phyloP scores from a whole-genome alignment of 2,329 filamentous ascomycete species.

The Pseudogymnoascus sp. region DNA sequence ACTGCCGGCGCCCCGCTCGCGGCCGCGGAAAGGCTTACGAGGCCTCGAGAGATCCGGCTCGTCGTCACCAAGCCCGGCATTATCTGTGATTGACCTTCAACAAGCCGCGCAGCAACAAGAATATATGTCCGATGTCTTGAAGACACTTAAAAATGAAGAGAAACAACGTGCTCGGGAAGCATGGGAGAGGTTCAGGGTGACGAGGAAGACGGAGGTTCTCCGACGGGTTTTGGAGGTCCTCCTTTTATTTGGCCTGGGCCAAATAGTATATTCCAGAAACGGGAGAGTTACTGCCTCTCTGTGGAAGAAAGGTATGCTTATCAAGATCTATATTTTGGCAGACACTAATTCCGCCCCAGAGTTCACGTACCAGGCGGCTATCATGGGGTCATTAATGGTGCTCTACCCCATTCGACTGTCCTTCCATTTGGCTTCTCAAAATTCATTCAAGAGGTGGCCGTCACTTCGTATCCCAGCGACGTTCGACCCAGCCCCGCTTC shows the following conservation, averaged over 20 bases:
- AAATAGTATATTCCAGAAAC: conserved; percentile 33
- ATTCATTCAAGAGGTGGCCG: conserved; percentile 20
- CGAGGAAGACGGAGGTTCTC: conserved; percentile 40
- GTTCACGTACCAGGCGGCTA: conserved; percentile 22
- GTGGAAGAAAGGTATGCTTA: conserved; percentile 45
- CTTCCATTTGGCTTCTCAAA: conserved; percentile 31
- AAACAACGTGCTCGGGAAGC: conserved; percentile 20
- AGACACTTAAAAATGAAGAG: conserved; percentile 8
- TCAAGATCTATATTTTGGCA: not conserved
- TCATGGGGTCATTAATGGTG: conserved; percentile 34
- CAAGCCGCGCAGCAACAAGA: conserved; percentile 24
- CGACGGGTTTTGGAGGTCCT: conserved; percentile 45
- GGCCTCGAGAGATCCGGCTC: conserved; percentile 49
- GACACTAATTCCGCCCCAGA: conserved; percentile 22
- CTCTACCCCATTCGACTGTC: conserved; percentile 55
- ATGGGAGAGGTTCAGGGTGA: conserved; percentile 32
- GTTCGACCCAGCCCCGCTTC: conserved; percentile 87
- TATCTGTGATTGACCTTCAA: conserved; percentile 40
- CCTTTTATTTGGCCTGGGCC: conserved; percentile 42
- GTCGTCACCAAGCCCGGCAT: conserved; percentile 46
- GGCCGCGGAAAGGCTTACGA: conserved; percentile 69
- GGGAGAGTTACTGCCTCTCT: conserved; percentile 18
- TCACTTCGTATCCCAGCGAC: conserved; percentile 52
- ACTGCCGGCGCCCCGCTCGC: conserved; percentile 67
- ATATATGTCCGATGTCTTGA: conserved; percentile 11